Percentiles rank a stretch among this genome's conserved stretches.
Conservation (phyloP, 192 early-diverging fungal species). For the Coemansia sp. region DNA sequence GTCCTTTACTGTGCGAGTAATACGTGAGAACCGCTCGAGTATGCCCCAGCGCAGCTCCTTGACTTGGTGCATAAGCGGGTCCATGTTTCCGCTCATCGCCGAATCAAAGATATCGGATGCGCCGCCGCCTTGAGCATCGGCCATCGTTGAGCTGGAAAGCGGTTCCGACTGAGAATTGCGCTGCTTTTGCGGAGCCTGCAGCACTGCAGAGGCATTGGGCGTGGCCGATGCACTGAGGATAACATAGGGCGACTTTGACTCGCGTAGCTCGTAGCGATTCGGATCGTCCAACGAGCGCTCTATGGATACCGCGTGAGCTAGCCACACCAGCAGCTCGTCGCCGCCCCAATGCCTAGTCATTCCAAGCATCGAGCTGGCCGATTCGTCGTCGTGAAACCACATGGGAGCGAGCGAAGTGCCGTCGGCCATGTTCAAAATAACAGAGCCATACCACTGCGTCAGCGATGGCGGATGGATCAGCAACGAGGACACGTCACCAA, state of each 20-base stretch:
- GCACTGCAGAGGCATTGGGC: slow-evolving; percentile 28
- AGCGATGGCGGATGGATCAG: slow-evolving; percentile 65
- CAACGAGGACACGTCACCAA: slow-evolving; percentile 60
- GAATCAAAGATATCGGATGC: slow-evolving; percentile 26
- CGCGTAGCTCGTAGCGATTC: slow-evolving; percentile 36
- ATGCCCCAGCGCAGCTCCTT: slow-evolving; percentile 75
- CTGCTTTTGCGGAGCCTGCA: slow-evolving; percentile 17
- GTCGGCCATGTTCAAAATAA: slow-evolving; percentile 63
- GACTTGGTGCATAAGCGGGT: slow-evolving; percentile 51
- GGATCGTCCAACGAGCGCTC: slow-evolving; percentile 45
- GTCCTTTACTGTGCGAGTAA: slow-evolving; percentile 68
- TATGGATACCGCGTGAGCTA: slow-evolving; percentile 54
- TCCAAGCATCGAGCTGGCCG: slow-evolving; percentile 54
- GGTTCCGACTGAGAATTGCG: background rate
- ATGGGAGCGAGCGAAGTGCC: slow-evolving; percentile 65
- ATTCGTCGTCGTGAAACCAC: slow-evolving; percentile 75
- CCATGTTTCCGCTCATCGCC: slow-evolving; percentile 44
- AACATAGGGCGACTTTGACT: slow-evolving; percentile 44
- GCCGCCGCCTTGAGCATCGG: slow-evolving; percentile 17
- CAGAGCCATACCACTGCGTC: slow-evolving; percentile 66
- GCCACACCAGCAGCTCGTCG: slow-evolving; percentile 63
- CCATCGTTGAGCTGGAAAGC: background rate
- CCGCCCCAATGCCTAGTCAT: slow-evolving; percentile 62
- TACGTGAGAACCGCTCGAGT: slow-evolving; percentile 72
- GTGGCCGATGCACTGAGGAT: slow-evolving; percentile 32